Evolutionary conservation across 176 grass and related monocot species (phyloP).

Genomic region (Thinopyrum elongatum): DNA sequence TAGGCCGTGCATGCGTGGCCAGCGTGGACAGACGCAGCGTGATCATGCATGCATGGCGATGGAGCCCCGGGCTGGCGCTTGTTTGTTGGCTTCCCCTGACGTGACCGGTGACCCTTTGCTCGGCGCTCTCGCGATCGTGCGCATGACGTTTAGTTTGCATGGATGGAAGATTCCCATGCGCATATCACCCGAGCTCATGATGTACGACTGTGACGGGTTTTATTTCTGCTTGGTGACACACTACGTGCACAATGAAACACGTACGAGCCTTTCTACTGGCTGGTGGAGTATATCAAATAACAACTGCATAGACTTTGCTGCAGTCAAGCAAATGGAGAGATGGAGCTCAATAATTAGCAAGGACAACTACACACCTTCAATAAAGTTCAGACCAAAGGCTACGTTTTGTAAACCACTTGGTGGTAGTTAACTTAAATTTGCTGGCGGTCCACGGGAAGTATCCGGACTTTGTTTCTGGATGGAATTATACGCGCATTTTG

Average conservation of each 20-base stretch:
- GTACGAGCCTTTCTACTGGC: background rate
- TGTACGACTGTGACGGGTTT: background rate
- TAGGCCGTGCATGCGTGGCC: constrained; percentile 7
- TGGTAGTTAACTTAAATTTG: background rate
- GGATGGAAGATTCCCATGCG: background rate
- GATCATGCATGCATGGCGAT: background rate
- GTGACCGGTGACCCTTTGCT: constrained; percentile 14
- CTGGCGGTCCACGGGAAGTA: background rate
- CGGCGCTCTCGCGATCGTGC: constrained; percentile 15
- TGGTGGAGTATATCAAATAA: background rate
- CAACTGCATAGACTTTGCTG: background rate
- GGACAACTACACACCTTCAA: background rate
- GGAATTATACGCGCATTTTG: background rate
- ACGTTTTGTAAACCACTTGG: background rate
- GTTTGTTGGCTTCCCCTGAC: constrained; percentile 11
- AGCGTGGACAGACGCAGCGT: background rate
- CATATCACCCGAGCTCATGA: background rate
- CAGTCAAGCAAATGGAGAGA: background rate
- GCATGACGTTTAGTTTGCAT: constrained; percentile 13
- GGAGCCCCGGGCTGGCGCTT: background rate
- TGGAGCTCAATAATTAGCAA: background rate
- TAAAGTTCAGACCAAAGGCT: background rate
- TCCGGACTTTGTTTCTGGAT: background rate
- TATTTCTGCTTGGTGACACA: background rate
- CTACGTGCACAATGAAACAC: no score